Evolutionary conservation across 2,329 filamentous ascomycete genomes (phyloP).

Genomic region (Cytospora piceae): DNA sequence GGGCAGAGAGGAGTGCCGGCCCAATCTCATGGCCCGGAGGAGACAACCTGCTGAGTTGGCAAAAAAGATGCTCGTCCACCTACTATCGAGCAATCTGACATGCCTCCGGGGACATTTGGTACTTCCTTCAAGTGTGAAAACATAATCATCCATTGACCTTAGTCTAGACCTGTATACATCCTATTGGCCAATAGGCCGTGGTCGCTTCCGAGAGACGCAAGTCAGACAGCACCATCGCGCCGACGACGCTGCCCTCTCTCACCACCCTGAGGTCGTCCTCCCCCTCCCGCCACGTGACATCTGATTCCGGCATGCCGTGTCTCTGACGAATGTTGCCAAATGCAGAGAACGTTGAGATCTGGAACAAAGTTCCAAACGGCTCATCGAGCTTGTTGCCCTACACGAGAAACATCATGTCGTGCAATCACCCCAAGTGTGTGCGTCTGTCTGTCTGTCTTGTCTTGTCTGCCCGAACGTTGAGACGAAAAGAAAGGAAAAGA

Average conservation of each 20-base stretch:
- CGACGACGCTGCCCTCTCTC: background rate
- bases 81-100: conserved; percentile 5
- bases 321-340: conserved; percentile 7
- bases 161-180: background rate
- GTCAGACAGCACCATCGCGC: background rate
- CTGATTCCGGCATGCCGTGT: conserved; percentile 25
- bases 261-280: conserved; percentile 21
- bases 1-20: conserved; percentile 13
- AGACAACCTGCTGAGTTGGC: conserved; percentile 21
- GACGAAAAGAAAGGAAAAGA: background rate
- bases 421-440: background rate
- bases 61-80: conserved; percentile 1
- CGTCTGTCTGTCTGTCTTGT: background rate
- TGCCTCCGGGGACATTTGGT: conserved; percentile 1
- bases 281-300: conserved; percentile 28
- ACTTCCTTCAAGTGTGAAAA: background rate
- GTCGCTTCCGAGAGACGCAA: conserved; percentile 19
- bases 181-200: conserved; percentile 2
- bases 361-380: conserved; percentile 17
- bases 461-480: background rate
- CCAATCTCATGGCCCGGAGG: conserved; percentile 20
- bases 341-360: conserved; percentile 17
- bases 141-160: conserved; percentile 1
- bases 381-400: conserved; percentile 6
- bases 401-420: conserved; percentile 11